Evolutionary conservation across 2,329 filamentous ascomycete species (phyloP).

Genomic region (Colletotrichum lupini): DNA sequence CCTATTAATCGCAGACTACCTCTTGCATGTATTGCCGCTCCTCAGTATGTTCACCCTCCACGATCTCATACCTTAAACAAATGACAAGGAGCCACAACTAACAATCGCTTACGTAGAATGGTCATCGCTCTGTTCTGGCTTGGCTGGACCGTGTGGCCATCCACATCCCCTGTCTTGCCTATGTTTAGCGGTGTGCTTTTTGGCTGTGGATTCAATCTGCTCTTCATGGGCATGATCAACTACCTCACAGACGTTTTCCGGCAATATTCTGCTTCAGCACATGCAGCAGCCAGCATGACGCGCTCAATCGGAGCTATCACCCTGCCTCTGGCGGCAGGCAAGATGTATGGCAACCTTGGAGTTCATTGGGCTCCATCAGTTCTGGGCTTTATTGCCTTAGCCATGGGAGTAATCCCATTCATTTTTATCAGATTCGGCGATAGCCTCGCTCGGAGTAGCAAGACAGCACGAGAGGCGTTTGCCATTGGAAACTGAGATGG

Average conservation of each 20-base stretch:
- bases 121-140: slow-evolving; percentile 70
- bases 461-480: slow-evolving; percentile 22
- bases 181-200: slow-evolving; percentile 57
- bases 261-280: slow-evolving; percentile 48
- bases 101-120: slow-evolving; percentile 46
- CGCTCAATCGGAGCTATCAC: slow-evolving; percentile 47
- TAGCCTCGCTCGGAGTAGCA: slow-evolving; percentile 42
- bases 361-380: slow-evolving; percentile 49
- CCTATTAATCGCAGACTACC: slow-evolving; percentile 50
- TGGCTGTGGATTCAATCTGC: slow-evolving; percentile 46
- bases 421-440: slow-evolving; percentile 46
- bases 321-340: slow-evolving; percentile 45
- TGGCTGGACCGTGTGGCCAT: slow-evolving; percentile 65
- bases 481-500: neutral
- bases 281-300: slow-evolving; percentile 46
- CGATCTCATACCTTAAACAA: no score
- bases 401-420: slow-evolving; percentile 47
- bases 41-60: slow-evolving; percentile 58
- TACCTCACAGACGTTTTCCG: slow-evolving; percentile 48
- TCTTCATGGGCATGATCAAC: slow-evolving; percentile 50
- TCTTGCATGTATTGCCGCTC: slow-evolving; percentile 67
- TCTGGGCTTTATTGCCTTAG: slow-evolving; percentile 44
- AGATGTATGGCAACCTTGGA: slow-evolving; percentile 46
- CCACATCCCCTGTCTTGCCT: slow-evolving; percentile 46
- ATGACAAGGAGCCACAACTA: neutral